Conservation (phyloP, 2,329 filamentous ascomycete species). For the Diaporthe destruens region DNA sequence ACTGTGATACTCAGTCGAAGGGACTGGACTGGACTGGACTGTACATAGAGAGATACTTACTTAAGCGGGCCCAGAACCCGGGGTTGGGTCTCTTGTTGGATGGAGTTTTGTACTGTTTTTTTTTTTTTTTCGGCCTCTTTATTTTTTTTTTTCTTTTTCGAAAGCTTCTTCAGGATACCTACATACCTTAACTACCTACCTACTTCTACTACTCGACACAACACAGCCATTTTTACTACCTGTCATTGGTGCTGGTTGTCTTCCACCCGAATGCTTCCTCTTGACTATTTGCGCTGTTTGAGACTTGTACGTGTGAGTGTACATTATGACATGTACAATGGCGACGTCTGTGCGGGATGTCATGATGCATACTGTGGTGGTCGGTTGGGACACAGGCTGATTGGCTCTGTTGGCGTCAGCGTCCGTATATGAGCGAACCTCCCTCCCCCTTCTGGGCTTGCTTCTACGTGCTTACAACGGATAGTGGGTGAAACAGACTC, state of each 20-base stretch:
- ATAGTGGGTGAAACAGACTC: too few relatives aligned
- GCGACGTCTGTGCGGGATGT: too few relatives aligned
- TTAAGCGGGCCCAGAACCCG: conserved; percentile 7
- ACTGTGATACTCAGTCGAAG: not conserved
- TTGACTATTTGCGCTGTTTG: too few relatives aligned
- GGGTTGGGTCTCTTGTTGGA: conserved; percentile 13
- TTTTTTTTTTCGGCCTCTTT: not conserved
- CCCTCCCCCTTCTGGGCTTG: not conserved
- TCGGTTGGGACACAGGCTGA: too few relatives aligned
- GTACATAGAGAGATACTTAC: conserved; percentile 21
- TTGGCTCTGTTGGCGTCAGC: not conserved
- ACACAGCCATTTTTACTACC: not conserved
- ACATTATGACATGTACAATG: too few relatives aligned
- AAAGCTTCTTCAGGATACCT: conserved; percentile 33
- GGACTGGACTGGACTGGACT: not conserved
- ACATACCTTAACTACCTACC: conserved; percentile 21
- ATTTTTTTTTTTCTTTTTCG: not conserved
- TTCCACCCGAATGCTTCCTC: too few relatives aligned
- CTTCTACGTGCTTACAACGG: not conserved
- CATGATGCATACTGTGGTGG: too few relatives aligned
- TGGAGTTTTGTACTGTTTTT: not conserved
- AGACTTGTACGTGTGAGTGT: not conserved
- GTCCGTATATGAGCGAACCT: not conserved
- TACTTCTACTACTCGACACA: conserved; percentile 2
- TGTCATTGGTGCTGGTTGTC: too few relatives aligned